Evolutionary conservation across 208 protist species (phyloP).

Genomic region (Lotmaria passim): DNA sequence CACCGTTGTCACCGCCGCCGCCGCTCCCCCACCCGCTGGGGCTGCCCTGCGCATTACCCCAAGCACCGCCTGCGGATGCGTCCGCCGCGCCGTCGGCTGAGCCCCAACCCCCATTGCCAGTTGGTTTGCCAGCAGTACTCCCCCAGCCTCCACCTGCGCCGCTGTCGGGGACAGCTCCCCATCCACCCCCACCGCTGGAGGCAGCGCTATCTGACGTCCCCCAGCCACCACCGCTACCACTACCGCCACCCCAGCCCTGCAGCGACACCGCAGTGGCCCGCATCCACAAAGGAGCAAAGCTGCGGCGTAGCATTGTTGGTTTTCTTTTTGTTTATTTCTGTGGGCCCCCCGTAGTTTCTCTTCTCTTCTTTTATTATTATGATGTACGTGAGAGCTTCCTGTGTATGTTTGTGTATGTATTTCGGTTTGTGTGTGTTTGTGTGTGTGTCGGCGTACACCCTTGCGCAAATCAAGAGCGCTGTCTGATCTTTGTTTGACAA

Average conservation of each 20-base stretch:
- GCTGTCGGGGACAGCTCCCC: constrained; percentile 11
- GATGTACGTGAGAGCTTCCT: no score
- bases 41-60: background rate
- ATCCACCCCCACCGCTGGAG: constrained; percentile 25
- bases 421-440: background rate
- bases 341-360: no score
- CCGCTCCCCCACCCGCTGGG: constrained; percentile 7
- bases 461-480: no score
- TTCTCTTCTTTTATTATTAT: no score
- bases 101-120: constrained; percentile 10
- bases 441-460: no score
- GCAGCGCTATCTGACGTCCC: constrained; percentile 9
- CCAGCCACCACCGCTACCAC: constrained; percentile 31
- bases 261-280: constrained; percentile 37
- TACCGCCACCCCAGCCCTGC: constrained; percentile 69
- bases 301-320: constrained; percentile 51
- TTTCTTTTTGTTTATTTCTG: constrained; percentile 18
- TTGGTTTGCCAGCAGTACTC: constrained; percentile 8
- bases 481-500: no score
- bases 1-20: constrained; percentile 14
- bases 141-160: constrained; percentile 24
- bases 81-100: constrained; percentile 1
- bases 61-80: constrained; percentile 11
- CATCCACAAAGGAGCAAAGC: constrained; percentile 36
- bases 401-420: background rate